These are phyloP conservation scores for Tulasnella sp. DNA, from an alignment of 768 basidiomycete genomes.

Conservation along the genomic window DNA sequence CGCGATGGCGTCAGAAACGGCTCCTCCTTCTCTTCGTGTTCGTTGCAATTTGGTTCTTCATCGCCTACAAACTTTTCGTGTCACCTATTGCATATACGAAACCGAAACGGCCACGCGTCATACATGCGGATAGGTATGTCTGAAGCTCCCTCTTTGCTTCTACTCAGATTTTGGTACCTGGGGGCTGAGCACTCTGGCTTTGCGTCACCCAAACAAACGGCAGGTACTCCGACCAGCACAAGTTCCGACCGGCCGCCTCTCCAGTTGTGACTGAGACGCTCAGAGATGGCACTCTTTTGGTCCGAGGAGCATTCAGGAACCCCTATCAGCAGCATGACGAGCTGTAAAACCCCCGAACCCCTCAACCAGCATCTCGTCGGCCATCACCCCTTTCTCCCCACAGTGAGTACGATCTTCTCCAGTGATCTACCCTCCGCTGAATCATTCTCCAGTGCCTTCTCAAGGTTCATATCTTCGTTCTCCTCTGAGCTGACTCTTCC, in stretches of 20 bases:
- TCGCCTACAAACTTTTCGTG: slow-evolving; percentile 45
- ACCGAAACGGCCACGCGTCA: slow-evolving; percentile 49
- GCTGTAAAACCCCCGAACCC: background rate
- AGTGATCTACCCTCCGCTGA: background rate
- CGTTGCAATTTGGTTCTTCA: slow-evolving; percentile 52
- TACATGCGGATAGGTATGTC: slow-evolving; percentile 67
- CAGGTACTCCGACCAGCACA: slow-evolving; percentile 83
- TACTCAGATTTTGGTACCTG: background rate
- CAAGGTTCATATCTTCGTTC: background rate
- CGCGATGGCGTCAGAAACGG: slow-evolving; percentile 46
- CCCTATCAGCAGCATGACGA: slow-evolving; percentile 28
- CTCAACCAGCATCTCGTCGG: background rate
- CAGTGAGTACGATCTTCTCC: background rate
- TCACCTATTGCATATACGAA: slow-evolving; percentile 35
- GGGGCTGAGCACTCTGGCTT: slow-evolving; percentile 1
- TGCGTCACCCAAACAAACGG: background rate
- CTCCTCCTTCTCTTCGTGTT: slow-evolving; percentile 50
- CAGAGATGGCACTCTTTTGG: slow-evolving; percentile 65
- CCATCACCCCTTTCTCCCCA: background rate
- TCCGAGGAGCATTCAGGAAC: slow-evolving; percentile 59
- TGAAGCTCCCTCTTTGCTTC: background rate
- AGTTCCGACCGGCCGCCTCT: slow-evolving; percentile 81
- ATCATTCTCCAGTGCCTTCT: background rate
- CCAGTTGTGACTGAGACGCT: slow-evolving; percentile 78
- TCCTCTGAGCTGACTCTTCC: background rate